Conservation (phyloP, 2,329 filamentous ascomycete species). For the Lecanoromycetidae sp. region DNA sequence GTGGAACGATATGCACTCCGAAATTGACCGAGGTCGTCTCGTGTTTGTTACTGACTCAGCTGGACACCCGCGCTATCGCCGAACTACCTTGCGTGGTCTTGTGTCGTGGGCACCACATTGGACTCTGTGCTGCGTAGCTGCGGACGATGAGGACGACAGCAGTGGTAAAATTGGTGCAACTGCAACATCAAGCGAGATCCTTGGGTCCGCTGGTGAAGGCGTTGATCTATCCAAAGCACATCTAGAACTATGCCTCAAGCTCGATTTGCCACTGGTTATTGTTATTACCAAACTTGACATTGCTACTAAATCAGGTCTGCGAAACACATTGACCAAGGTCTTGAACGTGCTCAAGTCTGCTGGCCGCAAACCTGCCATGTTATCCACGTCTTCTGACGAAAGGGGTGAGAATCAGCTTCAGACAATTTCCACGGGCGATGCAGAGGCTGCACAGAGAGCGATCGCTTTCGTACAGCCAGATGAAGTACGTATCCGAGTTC, state of each 20-base stretch:
- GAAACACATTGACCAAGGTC: constrained; percentile 58
- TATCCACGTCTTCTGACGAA: constrained; percentile 31
- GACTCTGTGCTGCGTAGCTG: constrained; percentile 76
- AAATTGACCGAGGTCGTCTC: constrained; percentile 59
- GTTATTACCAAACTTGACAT: constrained; percentile 86
- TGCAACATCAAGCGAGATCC: constrained; percentile 37
- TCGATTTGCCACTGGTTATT: constrained; percentile 65
- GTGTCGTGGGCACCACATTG: constrained; percentile 94
- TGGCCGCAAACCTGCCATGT: constrained; percentile 60
- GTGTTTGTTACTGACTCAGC: constrained; percentile 88
- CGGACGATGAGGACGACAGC: constrained; percentile 25
- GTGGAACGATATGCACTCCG: constrained; percentile 87
- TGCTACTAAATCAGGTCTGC: constrained; percentile 60
- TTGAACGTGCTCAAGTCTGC: constrained; percentile 65
- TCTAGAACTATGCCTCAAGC: constrained; percentile 69
- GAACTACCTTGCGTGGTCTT: constrained; percentile 79
- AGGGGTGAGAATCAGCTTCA: constrained; percentile 35
- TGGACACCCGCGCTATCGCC: constrained; percentile 75
- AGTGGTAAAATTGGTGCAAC: constrained; percentile 32
- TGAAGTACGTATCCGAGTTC: constrained; percentile 47
- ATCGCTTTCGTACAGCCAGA: constrained; percentile 32
- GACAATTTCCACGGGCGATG: constrained; percentile 44
- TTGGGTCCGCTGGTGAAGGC: constrained; percentile 30
- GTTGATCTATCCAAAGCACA: constrained; percentile 67
- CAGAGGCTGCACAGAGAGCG: constrained; percentile 45